These are phyloP conservation scores for Acanthamoeba healyi DNA, from an alignment of 208 protist genomes.

Conservation along the genomic window DNA sequence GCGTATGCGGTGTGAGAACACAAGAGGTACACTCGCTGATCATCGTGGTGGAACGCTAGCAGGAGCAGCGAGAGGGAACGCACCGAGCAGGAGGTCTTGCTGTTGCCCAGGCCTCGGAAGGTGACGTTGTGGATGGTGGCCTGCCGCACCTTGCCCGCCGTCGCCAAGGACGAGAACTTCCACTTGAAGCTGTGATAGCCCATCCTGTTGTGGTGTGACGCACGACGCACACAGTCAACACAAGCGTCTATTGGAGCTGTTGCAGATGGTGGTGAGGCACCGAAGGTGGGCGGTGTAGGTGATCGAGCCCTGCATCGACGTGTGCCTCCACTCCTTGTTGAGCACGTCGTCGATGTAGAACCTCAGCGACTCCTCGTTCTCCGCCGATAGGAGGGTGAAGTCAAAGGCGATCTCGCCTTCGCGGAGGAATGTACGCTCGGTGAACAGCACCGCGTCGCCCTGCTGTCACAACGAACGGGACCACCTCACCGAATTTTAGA, in stretches of 20 bases:
- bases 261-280: background rate
- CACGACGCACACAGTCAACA: background rate
- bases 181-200: conserved; percentile 23
- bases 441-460: conserved; percentile 17
- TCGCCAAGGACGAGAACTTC: conserved; percentile 61
- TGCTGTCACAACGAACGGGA: background rate
- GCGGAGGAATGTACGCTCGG: background rate
- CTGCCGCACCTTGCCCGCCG: conserved; percentile 64
- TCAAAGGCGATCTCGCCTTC: conserved; percentile 55
- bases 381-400: conserved; percentile 70
- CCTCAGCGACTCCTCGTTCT: conserved; percentile 44
- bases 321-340: conserved; percentile 47
- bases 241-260: too few relatives aligned
- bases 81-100: background rate
- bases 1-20: too few relatives aligned
- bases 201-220: too few relatives aligned
- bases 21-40: too few relatives aligned
- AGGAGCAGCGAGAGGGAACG: background rate
- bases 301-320: conserved; percentile 39
- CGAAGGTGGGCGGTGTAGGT: background rate
- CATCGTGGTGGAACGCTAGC: too few relatives aligned
- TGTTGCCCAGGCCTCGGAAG: conserved; percentile 27
- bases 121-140: conserved; percentile 67
- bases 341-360: conserved; percentile 67
- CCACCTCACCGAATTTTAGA: too few relatives aligned